These are phyloP conservation scores for Lactarius sanguifluus DNA, from an alignment of 768 basidiomycete species.

Conservation along the genomic window DNA sequence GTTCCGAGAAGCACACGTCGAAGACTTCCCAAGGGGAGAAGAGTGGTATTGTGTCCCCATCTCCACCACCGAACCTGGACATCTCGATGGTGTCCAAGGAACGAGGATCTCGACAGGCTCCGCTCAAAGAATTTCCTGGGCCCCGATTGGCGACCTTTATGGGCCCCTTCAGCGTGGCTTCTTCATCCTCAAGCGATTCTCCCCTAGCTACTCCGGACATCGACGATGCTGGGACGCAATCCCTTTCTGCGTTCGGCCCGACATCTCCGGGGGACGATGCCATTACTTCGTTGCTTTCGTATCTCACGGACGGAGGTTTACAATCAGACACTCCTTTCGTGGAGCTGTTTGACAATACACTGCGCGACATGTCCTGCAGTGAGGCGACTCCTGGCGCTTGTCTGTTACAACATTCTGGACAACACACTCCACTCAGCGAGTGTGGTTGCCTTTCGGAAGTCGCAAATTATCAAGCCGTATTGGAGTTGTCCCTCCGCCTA, in stretches of 20 bases:
- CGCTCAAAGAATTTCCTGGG: conserved; percentile 4
- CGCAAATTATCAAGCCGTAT: conserved; percentile 53
- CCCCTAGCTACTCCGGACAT: conserved; percentile 1
- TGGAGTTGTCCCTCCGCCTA: conserved; percentile 65
- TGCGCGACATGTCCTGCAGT: conserved; percentile 2
- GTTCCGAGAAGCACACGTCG: too few species aligned
- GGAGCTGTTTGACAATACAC: conserved; percentile 4
- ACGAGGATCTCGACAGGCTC: neutral
- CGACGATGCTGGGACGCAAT: neutral
- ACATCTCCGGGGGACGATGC: neutral
- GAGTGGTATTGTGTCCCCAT: neutral
- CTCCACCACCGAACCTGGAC: neutral
- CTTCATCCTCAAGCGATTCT: neutral
- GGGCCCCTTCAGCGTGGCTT: neutral
- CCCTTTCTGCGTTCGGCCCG: conserved; percentile 3
- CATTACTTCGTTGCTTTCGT: neutral
- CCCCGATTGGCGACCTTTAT: neutral
- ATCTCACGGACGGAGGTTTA: conserved; percentile 2
- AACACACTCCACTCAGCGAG: conserved; percentile 34
- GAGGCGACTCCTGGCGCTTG: neutral
- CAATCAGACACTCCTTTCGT: neutral
- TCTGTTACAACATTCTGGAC: neutral
- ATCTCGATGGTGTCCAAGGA: neutral
- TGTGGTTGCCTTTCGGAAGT: conserved; percentile 61
- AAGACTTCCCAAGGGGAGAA: neutral